phyloP scores from a whole-genome alignment of 305 asterid genomes.

The Coffea humblotiana region DNA sequence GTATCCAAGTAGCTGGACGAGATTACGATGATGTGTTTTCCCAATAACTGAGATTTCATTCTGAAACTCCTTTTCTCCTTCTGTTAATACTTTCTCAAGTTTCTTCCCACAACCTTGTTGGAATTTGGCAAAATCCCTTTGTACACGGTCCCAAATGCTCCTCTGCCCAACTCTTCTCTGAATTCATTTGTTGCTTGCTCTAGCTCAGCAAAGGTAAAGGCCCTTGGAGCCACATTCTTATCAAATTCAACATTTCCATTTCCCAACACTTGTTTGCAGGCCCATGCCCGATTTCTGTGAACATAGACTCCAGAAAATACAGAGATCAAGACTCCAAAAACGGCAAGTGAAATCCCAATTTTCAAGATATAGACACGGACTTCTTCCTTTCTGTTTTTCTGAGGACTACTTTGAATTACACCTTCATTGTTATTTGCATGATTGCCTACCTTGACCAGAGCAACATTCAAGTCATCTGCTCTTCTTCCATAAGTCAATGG shows the following conservation, averaged over 20 bases:
- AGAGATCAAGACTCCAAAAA: slow-evolving; percentile 1
- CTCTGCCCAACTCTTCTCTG: no score
- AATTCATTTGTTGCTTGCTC: slow-evolving; percentile 32
- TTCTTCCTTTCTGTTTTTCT: slow-evolving; percentile 15
- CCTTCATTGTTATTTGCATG: no score
- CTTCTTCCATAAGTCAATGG: no score
- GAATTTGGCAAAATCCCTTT: no score
- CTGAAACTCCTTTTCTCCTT: no score
- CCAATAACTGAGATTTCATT: no score
- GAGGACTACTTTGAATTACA: neutral
- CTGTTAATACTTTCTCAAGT: no score
- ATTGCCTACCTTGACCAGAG: no score
- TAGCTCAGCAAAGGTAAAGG: slow-evolving; percentile 32
- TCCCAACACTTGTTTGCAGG: slow-evolving; percentile 19
- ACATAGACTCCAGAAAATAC: neutral
- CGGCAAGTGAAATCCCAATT: slow-evolving; percentile 25
- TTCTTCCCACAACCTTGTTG: no score
- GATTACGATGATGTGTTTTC: slow-evolving; percentile 29
- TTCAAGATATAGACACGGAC: slow-evolving; percentile 20
- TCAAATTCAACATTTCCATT: neutral
- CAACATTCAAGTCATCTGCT: no score
- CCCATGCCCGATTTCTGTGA: slow-evolving; percentile 12
- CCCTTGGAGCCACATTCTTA: slow-evolving; percentile 26
- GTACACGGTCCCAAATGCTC: slow-evolving; percentile 25
- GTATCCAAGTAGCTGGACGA: no score